Evolutionary conservation across 2,329 filamentous ascomycete species (phyloP).

Genomic region (Colletotrichum siamense): DNA sequence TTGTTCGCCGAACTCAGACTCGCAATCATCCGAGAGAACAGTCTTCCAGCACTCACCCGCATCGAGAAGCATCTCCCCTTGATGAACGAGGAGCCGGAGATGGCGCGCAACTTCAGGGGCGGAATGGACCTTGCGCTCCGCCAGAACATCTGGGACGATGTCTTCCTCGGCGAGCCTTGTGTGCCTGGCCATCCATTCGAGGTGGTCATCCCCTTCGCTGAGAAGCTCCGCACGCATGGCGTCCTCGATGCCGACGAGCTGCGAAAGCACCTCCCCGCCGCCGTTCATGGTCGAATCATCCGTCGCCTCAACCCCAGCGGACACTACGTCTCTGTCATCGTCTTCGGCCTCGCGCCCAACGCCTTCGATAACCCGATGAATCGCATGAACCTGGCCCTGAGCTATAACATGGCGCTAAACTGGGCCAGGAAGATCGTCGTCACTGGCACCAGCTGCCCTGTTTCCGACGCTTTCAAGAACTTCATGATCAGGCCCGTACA

Average conservation of each 20-base stretch:
- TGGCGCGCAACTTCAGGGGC: background rate
- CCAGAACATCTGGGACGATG: background rate
- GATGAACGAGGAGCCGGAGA: background rate
- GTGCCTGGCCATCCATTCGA: background rate
- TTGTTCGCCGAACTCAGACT: background rate
- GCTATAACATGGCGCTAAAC: background rate
- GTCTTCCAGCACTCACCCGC: background rate
- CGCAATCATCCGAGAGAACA: background rate
- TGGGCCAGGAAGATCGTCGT: background rate
- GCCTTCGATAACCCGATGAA: background rate
- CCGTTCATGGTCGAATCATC: background rate
- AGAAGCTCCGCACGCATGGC: background rate
- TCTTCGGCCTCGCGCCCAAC: background rate
- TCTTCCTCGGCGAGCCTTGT: background rate
- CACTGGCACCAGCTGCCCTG: background rate
- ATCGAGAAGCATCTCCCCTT: background rate
- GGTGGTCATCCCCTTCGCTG: background rate
- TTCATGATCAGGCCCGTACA: background rate
- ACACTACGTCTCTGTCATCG: background rate
- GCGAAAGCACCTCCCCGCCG: background rate
- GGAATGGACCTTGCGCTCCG: background rate
- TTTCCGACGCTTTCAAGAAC: background rate
- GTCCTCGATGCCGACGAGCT: background rate
- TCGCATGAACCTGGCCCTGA: background rate
- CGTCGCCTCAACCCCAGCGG: background rate